These are phyloP conservation scores for Coprinopsis sp. DNA, from an alignment of 768 basidiomycete species.

Conservation along the genomic window DNA sequence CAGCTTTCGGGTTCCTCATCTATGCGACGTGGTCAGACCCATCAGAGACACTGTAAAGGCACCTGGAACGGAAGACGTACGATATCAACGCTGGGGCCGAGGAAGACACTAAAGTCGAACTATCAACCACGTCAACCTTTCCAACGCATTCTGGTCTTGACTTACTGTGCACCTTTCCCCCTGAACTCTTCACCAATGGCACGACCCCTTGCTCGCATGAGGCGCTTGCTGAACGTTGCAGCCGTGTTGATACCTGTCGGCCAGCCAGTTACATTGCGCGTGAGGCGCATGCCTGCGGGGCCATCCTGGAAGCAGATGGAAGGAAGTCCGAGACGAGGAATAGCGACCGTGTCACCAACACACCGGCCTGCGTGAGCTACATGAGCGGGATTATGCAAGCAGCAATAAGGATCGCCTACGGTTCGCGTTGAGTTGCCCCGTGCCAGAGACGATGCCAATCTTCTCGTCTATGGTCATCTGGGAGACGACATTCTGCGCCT, in stretches of 20 bases:
- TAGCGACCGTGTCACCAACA: constrained; percentile 41
- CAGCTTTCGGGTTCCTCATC: constrained; percentile 51
- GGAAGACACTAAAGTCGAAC: constrained; percentile 30
- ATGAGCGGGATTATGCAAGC: not conserved
- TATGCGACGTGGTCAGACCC: constrained; percentile 11
- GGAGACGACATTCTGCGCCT: constrained; percentile 31
- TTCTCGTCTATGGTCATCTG: constrained; percentile 45
- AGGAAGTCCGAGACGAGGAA: constrained; percentile 38
- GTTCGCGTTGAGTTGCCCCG: constrained; percentile 37
- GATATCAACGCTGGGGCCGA: constrained; percentile 55
- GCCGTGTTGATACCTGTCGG: constrained; percentile 57
- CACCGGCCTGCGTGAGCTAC: constrained; percentile 36
- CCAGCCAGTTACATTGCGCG: constrained; percentile 43
- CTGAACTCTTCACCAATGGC: constrained; percentile 65
- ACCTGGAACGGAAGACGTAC: constrained; percentile 28
- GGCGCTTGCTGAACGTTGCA: constrained; percentile 50
- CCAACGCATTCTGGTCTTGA: not conserved
- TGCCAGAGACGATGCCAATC: constrained; percentile 40
- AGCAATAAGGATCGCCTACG: constrained; percentile 20
- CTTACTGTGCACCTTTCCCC: constrained; percentile 59
- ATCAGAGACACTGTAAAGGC: not conserved
- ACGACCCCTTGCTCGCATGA: constrained; percentile 58
- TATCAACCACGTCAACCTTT: not conserved
- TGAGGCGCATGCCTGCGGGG: constrained; percentile 40
- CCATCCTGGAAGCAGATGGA: constrained; percentile 47